Percentiles rank a stretch among this genome's conserved stretches.
Conservation (phyloP, 2,329 filamentous ascomycete genomes). For the Intubia oerlemansii region DNA sequence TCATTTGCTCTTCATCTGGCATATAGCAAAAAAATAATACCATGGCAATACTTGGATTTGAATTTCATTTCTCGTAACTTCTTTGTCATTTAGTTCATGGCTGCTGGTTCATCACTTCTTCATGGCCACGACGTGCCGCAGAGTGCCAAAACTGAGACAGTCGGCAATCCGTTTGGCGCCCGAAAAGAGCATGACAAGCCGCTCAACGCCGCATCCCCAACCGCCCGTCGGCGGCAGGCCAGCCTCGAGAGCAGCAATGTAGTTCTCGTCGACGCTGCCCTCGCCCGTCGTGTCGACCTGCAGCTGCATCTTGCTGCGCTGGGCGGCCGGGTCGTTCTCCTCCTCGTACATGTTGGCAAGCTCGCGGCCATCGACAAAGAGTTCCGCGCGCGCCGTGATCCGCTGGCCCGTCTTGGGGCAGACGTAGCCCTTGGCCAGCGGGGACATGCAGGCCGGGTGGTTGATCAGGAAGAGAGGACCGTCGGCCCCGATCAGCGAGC, state of each 20-base stretch:
- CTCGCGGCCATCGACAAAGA: conserved; percentile 64
- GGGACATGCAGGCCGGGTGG: conserved; percentile 79
- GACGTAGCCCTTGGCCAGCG: conserved; percentile 68
- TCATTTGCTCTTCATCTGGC: no score
- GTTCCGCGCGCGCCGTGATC: conserved; percentile 63
- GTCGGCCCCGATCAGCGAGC: conserved; percentile 13
- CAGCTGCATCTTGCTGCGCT: conserved; percentile 58
- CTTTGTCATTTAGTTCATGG: no score
- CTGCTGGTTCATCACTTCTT: conserved; percentile 2
- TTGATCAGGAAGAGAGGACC: conserved; percentile 69
- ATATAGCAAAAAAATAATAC: no score
- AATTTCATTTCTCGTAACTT: not conserved
- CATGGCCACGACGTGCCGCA: conserved; percentile 41
- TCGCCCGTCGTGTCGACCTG: conserved; percentile 24
- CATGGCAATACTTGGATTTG: no score
- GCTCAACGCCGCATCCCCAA: conserved; percentile 87
- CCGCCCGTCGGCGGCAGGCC: conserved; percentile 89
- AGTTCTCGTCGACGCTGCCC: conserved; percentile 50
- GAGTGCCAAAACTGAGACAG: conserved; percentile 69
- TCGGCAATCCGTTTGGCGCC: conserved; percentile 63
- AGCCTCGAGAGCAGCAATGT: conserved; percentile 66
- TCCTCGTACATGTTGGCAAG: conserved; percentile 96
- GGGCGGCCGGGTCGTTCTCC: conserved; percentile 79
- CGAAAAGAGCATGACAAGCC: conserved; percentile 77
- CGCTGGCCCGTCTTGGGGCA: conserved; percentile 47